phyloP scores from a whole-genome alignment of 1,284 basidiomycete genomes.

The Pseudozyma sp. region DNA sequence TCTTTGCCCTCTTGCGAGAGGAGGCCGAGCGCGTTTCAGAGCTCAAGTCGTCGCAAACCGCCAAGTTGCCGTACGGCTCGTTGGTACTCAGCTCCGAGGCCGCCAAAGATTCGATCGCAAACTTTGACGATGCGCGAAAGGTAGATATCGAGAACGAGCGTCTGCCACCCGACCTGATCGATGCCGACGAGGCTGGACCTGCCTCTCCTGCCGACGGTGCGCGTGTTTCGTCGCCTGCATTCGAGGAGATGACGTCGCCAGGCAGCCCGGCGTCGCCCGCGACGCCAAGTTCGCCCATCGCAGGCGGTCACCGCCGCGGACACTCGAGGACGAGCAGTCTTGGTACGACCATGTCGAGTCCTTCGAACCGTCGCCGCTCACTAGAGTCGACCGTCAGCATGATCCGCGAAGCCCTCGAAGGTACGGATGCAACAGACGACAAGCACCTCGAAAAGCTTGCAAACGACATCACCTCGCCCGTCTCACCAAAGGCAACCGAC shows the following conservation, averaged over 20 bases:
- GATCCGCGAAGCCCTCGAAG: slow-evolving; percentile 75
- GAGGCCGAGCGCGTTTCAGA: slow-evolving; percentile 98
- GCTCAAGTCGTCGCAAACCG: slow-evolving; percentile 87
- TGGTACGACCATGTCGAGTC: slow-evolving; percentile 95
- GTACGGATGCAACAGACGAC: slow-evolving; percentile 57
- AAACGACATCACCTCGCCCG: slow-evolving; percentile 55
- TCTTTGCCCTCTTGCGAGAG: slow-evolving; percentile 97
- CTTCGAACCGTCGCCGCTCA: slow-evolving; percentile 89
- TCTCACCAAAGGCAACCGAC: slow-evolving; percentile 37
- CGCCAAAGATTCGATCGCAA: slow-evolving; percentile 92
- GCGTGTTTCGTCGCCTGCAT: slow-evolving; percentile 71
- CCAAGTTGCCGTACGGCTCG: slow-evolving; percentile 84
- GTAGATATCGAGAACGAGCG: slow-evolving; percentile 97
- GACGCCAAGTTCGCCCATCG: slow-evolving; percentile 50
- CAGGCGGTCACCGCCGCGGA: slow-evolving; percentile 49
- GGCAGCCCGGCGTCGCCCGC: slow-evolving; percentile 42
- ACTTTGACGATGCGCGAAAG: slow-evolving; percentile 95
- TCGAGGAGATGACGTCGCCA: slow-evolving; percentile 41
- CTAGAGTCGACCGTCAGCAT: slow-evolving; percentile 95
- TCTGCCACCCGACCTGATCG: slow-evolving; percentile 88
- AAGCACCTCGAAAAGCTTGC: slow-evolving; percentile 59
- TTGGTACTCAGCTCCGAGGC: slow-evolving; percentile 91
- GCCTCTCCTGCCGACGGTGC: slow-evolving; percentile 73
- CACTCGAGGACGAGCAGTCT: slow-evolving; percentile 78
- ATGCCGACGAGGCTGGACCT: slow-evolving; percentile 81